Evolutionary conservation across 768 basidiomycete genomes (phyloP).

Genomic region (Russula ochroleuca): DNA sequence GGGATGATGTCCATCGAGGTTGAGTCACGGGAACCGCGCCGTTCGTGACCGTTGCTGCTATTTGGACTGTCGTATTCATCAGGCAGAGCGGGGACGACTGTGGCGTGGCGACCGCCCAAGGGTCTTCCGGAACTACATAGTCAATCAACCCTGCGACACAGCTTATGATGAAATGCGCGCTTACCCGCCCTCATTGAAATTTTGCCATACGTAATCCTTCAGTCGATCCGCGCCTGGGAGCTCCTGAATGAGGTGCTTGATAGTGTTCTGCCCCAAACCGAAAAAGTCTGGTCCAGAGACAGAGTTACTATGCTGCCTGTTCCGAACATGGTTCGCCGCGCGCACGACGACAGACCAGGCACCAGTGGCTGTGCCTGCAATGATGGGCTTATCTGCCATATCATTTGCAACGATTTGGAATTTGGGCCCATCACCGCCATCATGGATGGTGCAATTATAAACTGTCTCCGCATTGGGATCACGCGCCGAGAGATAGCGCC

Average conservation of each 20-base stretch:
- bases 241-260: constrained; percentile 88
- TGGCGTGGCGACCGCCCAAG: constrained; percentile 76
- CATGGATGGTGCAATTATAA: constrained; percentile 79
- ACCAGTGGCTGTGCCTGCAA: constrained; percentile 83
- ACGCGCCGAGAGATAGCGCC: constrained; percentile 74
- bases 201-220: constrained; percentile 82
- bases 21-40: constrained; percentile 21
- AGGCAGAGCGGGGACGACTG: constrained; percentile 74
- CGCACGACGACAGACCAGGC: constrained; percentile 83
- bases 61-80: constrained; percentile 60
- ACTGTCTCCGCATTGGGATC: constrained; percentile 63
- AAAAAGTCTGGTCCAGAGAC: constrained; percentile 89
- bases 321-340: constrained; percentile 74
- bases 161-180: constrained; percentile 34
- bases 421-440: constrained; percentile 80
- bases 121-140: constrained; percentile 43
- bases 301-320: constrained; percentile 79
- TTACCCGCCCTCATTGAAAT: constrained; percentile 81
- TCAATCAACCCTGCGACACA: constrained; percentile 25
- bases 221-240: constrained; percentile 66
- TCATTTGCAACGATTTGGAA: constrained; percentile 80
- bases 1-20: constrained; percentile 20
- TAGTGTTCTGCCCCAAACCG: constrained; percentile 80
- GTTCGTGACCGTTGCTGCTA: constrained; percentile 25
- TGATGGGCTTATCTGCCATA: constrained; percentile 62